phyloP scores from a whole-genome alignment of 31 red algal species.

The Asparagopsis taxiformis region DNA sequence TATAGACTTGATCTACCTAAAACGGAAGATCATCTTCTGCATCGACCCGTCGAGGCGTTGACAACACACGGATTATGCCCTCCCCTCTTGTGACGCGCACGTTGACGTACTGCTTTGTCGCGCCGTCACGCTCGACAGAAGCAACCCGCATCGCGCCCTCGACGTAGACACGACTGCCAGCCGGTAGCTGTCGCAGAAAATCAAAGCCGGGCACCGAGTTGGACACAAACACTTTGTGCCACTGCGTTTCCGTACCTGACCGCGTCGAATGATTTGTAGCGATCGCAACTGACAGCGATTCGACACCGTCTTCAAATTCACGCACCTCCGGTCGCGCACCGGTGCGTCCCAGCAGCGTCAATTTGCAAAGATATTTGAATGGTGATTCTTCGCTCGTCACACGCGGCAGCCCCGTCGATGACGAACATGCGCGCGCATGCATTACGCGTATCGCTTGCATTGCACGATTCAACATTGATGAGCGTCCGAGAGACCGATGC shows the following conservation, averaged over 20 bases:
- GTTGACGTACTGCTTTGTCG: constrained; percentile 24
- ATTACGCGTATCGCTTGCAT: too few relatives aligned
- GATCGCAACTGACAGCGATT: not conserved
- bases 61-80: constrained; percentile 32
- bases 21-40: not conserved
- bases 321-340: not conserved
- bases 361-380: constrained; percentile 21
- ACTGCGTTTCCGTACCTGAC: constrained; percentile 5
- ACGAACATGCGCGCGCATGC: not conserved
- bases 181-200: constrained; percentile 6
- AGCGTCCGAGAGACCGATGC: too few relatives aligned
- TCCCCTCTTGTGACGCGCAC: constrained; percentile 3
- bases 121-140: constrained; percentile 18
- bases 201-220: constrained; percentile 25
- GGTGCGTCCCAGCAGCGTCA: constrained; percentile 29
- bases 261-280: constrained; percentile 6
- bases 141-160: constrained; percentile 18
- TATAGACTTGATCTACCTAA: constrained; percentile 2
- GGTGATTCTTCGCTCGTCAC: not conserved
- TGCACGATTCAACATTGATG: too few relatives aligned
- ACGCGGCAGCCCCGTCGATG: not conserved
- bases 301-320: not conserved
- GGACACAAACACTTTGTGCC: constrained; percentile 25
- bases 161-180: constrained; percentile 35
- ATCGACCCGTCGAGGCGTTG: not conserved